phyloP scores from a whole-genome alignment of 78 protist species.

The Parvularia atlantis region DNA sequence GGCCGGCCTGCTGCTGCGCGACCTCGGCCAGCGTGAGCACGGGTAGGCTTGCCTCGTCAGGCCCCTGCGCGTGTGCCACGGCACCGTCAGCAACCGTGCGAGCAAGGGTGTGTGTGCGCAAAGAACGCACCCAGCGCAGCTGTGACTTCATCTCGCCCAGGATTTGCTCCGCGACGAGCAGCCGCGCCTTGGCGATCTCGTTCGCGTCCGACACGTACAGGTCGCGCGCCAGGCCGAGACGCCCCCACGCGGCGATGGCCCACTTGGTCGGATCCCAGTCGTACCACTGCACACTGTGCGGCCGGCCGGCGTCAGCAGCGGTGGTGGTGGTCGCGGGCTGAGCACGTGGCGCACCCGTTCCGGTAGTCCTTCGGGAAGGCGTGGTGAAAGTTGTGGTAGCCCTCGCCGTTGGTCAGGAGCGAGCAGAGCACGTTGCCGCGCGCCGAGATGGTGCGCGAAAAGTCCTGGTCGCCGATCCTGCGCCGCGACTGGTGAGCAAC shows the following conservation, averaged over 20 bases:
- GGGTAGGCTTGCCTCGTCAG: too few species aligned
- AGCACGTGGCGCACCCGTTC: too few species aligned
- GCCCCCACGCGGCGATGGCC: neutral
- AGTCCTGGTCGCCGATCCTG: conserved; percentile 24
- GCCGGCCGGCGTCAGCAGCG: too few species aligned
- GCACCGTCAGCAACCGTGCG: too few species aligned
- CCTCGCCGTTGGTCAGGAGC: conserved; percentile 50
- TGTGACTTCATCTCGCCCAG: too few species aligned
- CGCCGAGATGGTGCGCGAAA: neutral
- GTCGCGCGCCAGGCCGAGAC: neutral
- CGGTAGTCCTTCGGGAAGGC: conserved; percentile 33
- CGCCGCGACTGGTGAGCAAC: too few species aligned
- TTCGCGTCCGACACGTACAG: neutral
- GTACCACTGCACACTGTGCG: conserved; percentile 6
- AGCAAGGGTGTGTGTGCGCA: too few species aligned
- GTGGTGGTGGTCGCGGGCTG: too few species aligned
- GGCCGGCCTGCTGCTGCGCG: too few species aligned
- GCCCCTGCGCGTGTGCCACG: too few species aligned
- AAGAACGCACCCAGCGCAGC: too few species aligned
- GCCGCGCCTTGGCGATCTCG: neutral
- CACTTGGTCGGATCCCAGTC: conserved; percentile 17
- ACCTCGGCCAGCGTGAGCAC: too few species aligned
- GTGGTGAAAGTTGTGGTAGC: conserved; percentile 63
- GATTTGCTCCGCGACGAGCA: neutral
- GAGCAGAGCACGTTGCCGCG: conserved; percentile 19